Base-by-base conservation (phyloP, 805 yeast genomes). In the Cyberlindnera mycetangii region DNA sequence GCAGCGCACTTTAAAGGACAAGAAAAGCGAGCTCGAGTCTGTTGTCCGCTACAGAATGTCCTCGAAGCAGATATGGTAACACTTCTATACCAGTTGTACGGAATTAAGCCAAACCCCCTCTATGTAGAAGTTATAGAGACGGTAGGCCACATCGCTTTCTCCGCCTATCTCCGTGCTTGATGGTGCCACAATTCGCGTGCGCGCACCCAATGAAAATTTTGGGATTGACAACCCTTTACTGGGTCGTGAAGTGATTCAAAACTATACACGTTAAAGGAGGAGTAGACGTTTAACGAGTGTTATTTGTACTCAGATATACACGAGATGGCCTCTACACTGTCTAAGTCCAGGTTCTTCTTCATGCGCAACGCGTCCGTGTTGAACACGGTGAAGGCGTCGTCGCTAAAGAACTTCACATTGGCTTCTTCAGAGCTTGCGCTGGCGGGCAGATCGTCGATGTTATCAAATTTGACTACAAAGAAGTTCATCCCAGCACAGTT, bases 31-130 rank as follows among this genome's bases (percentile, higher is more conserved):
- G 3, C 64, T 85, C 41, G 68, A 68, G 10, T 63, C 66, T 2
- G 88, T 85, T 0, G 68, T 74, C 40, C 56, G 93, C 24, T 85
- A 81, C 63, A 76, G 82, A 50, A 85, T 85, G 92, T 75, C 79
- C 1, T 81, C 89, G n/a, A 85, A 85, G 56, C 62, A 80, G 44
- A 85, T 85, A 16, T 85, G 90, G 51, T 48, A 27, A 43, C 5
- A n/a, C 8, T 10, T 21, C 7, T 35, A 7, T 17, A n/a, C n/a
- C n/a, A n/a, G n/a, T n/a, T n/a, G n/a, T n/a, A n/a, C n/a, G n/a
- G n/a, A 21, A 34, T 19, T 27, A 34, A 20, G 24, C 9, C 32
- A 30, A 30, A 30, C 32, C 32, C 32, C 32, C n/a, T n/a, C n/a
- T n/a, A n/a, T n/a, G n/a, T n/a, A n/a, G n/a, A n/a, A n/a, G n/a